Conservation (phyloP, 768 basidiomycete genomes). For the Clitopilus passeckerianus region DNA sequence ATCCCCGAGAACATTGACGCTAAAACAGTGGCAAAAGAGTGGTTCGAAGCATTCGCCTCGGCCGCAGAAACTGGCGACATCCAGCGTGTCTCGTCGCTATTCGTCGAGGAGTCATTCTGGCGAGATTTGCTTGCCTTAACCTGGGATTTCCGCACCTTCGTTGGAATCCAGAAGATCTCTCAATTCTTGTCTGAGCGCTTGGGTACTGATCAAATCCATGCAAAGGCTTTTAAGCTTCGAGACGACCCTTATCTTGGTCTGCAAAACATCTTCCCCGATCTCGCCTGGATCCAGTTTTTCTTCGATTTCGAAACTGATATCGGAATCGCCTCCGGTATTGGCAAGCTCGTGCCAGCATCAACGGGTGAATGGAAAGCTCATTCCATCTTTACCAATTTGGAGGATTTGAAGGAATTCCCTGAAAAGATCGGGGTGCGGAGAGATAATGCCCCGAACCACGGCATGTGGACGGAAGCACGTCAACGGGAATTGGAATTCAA, state of each 20-base stretch:
- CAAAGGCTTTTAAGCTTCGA: slow-evolving; percentile 2
- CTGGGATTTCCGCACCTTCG: slow-evolving; percentile 6
- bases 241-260: slow-evolving; percentile 23
- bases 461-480: slow-evolving; percentile 48
- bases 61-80: slow-evolving; percentile 27
- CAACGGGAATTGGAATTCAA: slow-evolving; percentile 37
- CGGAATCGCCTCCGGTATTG: slow-evolving; percentile 48
- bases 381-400: slow-evolving; percentile 54
- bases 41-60: slow-evolving; percentile 34
- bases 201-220: not conserved
- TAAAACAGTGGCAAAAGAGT: slow-evolving; percentile 26
- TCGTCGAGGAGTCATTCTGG: slow-evolving; percentile 25
- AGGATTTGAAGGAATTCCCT: slow-evolving; percentile 46
- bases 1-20: slow-evolving; percentile 29
- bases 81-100: slow-evolving; percentile 26
- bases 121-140: slow-evolving; percentile 4
- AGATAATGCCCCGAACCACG: slow-evolving; percentile 39
- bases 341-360: slow-evolving; percentile 44
- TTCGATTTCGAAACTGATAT: slow-evolving; percentile 53
- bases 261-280: slow-evolving; percentile 35
- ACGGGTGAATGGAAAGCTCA: slow-evolving; percentile 56
- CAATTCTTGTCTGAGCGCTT: not conserved
- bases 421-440: slow-evolving; percentile 45
- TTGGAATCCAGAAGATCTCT: slow-evolving; percentile 1
- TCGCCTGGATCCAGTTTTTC: slow-evolving; percentile 49